Percentiles rank a stretch among this genome's conserved stretches.
phyloP scores from a whole-genome alignment of 176 grass and related monocot genomes.

The Urochloa ruziziensis region DNA sequence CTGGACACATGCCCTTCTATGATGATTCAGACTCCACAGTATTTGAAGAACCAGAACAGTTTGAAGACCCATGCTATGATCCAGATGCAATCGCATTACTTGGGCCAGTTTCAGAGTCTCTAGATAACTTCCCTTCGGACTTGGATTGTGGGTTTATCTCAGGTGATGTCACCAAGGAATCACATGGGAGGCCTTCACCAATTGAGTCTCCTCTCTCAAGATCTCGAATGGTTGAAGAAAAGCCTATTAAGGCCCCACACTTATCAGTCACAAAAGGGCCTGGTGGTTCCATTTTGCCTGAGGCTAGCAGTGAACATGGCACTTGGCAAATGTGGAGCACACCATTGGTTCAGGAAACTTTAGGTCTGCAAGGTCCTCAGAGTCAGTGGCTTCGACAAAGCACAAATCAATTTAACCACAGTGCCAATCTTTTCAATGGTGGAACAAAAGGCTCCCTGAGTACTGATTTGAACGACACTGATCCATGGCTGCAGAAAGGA shows the following conservation, averaged over 20 bases:
- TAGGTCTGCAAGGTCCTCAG: slow-evolving; percentile 64
- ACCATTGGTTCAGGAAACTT: slow-evolving; percentile 70
- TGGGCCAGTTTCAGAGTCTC: slow-evolving; percentile 76
- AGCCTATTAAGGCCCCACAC: slow-evolving; percentile 27
- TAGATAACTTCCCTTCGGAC: slow-evolving; percentile 66
- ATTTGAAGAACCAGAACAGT: slow-evolving; percentile 62
- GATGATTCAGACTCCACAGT: slow-evolving; percentile 41
- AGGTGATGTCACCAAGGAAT: slow-evolving; percentile 37
- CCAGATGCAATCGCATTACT: slow-evolving; percentile 73
- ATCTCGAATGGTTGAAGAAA: slow-evolving; percentile 56
- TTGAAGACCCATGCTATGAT: slow-evolving; percentile 91
- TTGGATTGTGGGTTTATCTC: slow-evolving; percentile 47
- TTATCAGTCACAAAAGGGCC: slow-evolving; percentile 27
- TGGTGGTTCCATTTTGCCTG: slow-evolving; percentile 39
- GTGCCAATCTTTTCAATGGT: slow-evolving; percentile 45
- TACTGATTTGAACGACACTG: slow-evolving; percentile 48
- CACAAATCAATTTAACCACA: slow-evolving; percentile 47
- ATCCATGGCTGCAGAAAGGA: slow-evolving; percentile 48
- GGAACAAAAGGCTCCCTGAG: slow-evolving; percentile 30
- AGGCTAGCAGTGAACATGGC: slow-evolving; percentile 55
- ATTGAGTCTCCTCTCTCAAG: slow-evolving; percentile 77
- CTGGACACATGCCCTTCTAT: slow-evolving; percentile 47
- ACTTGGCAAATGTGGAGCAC: slow-evolving; percentile 91
- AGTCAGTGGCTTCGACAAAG: slow-evolving; percentile 51
- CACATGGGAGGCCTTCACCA: slow-evolving; percentile 75